phyloP scores from a whole-genome alignment of 768 basidiomycete genomes.

The Amanita polypyramis region DNA sequence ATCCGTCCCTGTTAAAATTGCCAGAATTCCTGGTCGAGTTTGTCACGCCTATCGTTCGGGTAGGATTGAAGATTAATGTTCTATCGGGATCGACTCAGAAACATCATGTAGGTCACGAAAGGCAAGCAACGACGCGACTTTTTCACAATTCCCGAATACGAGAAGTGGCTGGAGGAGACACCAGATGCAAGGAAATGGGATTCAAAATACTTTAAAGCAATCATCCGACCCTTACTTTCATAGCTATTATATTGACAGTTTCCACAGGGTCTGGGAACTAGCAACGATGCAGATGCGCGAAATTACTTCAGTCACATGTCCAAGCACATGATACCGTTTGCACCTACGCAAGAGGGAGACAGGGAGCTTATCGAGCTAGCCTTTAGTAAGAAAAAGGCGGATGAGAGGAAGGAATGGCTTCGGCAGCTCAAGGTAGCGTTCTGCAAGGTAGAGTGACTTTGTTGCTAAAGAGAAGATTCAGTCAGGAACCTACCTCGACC shows the following conservation, averaged over 20 bases:
- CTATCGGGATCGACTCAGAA: neutral
- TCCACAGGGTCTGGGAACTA: constrained; percentile 87
- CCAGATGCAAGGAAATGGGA: constrained; percentile 75
- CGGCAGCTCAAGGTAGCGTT: constrained; percentile 70
- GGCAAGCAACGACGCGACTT: constrained; percentile 75
- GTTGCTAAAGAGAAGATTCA: constrained; percentile 19
- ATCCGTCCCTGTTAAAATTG: constrained; percentile 84
- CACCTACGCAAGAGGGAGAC: constrained; percentile 70
- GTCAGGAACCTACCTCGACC: constrained; percentile 93
- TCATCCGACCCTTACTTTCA: constrained; percentile 11
- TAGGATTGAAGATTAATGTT: constrained; percentile 24
- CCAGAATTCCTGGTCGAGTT: constrained; percentile 95
- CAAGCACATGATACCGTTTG: constrained; percentile 93
- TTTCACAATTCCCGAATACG: constrained; percentile 96
- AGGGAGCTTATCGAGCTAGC: constrained; percentile 89
- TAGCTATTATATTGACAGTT: neutral
- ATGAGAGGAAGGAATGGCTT: constrained; percentile 97
- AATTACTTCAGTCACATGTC: constrained; percentile 89
- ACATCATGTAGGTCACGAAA: constrained; percentile 50
- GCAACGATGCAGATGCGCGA: constrained; percentile 79
- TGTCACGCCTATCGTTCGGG: constrained; percentile 95
- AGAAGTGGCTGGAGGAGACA: constrained; percentile 79
- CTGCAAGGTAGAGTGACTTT: neutral
- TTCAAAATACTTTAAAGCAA: constrained; percentile 94
- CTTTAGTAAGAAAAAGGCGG: constrained; percentile 99